Evolutionary conservation across 2,329 filamentous ascomycete species (phyloP).

Genomic region (Seiridium unicorne): DNA sequence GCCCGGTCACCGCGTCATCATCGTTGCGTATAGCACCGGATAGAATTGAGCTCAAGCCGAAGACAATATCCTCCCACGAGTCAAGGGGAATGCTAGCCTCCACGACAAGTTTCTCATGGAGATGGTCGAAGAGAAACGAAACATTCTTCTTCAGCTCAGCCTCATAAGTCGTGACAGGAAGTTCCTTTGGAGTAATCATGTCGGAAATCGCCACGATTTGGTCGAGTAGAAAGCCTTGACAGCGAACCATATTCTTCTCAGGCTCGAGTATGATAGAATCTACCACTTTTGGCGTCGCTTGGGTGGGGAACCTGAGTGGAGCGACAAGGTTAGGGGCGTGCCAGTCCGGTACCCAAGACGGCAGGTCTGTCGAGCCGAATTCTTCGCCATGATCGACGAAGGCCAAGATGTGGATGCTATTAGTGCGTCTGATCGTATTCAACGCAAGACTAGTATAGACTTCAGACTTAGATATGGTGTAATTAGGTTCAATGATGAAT

Average conservation of each 20-base stretch:
- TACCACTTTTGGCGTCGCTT: neutral
- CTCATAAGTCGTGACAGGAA: neutral
- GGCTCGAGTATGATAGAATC: neutral
- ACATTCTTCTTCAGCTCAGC: neutral
- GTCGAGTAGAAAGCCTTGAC: neutral
- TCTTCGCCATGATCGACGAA: constrained; percentile 5
- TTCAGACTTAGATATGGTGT: neutral
- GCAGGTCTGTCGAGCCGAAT: neutral
- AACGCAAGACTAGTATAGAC: neutral
- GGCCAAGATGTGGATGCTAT: neutral
- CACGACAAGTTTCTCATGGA: neutral
- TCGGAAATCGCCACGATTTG: neutral
- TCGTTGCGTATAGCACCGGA: neutral
- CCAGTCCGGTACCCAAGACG: constrained; percentile 5
- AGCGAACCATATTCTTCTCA: neutral
- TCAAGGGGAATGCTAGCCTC: neutral
- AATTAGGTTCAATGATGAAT: constrained; percentile 1
- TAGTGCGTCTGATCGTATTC: neutral
- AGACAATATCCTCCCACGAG: neutral
- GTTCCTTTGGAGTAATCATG: constrained; percentile 5
- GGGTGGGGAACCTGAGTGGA: neutral
- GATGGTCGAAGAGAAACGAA: neutral
- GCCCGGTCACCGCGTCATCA: neutral
- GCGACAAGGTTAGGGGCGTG: neutral
- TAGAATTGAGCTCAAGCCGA: neutral